Conservation (phyloP, 2,329 filamentous ascomycete species). For the Rhynchosporium graminicola region DNA sequence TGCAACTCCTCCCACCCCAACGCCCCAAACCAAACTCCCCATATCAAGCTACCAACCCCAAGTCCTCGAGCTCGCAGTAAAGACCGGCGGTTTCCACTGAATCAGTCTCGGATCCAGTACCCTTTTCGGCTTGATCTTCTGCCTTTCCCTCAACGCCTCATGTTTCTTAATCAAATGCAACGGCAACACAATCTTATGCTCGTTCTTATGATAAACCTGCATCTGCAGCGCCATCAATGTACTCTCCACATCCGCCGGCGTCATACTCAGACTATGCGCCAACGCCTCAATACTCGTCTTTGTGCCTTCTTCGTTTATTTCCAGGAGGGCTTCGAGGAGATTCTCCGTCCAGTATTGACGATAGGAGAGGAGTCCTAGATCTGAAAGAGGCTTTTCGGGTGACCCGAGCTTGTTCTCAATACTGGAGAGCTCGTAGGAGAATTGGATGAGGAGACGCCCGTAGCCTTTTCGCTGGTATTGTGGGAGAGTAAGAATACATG, state of each 20-base stretch:
- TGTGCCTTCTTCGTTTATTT: slow-evolving; percentile 65
- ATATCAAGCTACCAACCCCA: slow-evolving; percentile 78
- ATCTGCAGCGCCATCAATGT: slow-evolving; percentile 93
- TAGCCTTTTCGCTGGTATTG: slow-evolving; percentile 97
- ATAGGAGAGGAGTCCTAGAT: slow-evolving; percentile 90
- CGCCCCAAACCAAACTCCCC: slow-evolving; percentile 3
- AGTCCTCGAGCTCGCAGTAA: slow-evolving; percentile 83
- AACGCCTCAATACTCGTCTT: slow-evolving; percentile 85
- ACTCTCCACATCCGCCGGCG: slow-evolving; percentile 94
- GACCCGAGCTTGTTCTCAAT: slow-evolving; percentile 94
- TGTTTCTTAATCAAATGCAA: slow-evolving; percentile 71
- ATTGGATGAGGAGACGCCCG: slow-evolving; percentile 89
- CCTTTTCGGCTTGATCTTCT: slow-evolving; percentile 74
- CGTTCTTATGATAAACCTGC: slow-evolving; percentile 93
- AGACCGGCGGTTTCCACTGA: slow-evolving; percentile 95
- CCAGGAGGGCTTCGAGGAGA: slow-evolving; percentile 82
- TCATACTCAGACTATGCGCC: slow-evolving; percentile 82
- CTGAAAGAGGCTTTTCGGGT: slow-evolving; percentile 93
- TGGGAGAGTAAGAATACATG: slow-evolving; percentile 93
- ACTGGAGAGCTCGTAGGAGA: slow-evolving; percentile 95
- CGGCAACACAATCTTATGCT: slow-evolving; percentile 93
- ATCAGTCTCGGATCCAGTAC: slow-evolving; percentile 76
- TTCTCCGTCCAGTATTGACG: slow-evolving; percentile 98
- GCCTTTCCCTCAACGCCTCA: slow-evolving; percentile 72
- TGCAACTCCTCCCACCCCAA: background rate